Evolutionary conservation across 2,329 filamentous ascomycete species (phyloP), one percentile per base, ranked within the genome.

Genomic region (Beauveria rudraprayagi): DNA sequence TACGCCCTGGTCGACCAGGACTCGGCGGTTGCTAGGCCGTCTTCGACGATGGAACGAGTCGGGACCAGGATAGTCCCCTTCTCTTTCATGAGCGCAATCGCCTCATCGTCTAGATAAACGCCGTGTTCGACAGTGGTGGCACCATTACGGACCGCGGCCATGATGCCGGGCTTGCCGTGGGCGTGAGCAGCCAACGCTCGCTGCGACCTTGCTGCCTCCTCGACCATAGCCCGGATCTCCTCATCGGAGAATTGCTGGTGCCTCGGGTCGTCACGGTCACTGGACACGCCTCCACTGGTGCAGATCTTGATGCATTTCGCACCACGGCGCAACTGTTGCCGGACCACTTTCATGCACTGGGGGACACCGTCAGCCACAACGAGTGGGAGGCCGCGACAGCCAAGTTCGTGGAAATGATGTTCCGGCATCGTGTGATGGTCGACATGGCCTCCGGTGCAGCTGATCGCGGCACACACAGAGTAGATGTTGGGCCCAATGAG

Each of bases 91-190:
- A 75, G 64, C 19, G 72, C 68, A 34, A 76, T 68, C 30, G 72
- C 76, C 63, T 78, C 75, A 30, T 75, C 66, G 61, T 78, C 76
- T 1, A 73, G 69, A 53, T 76, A 78, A 11, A 72, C 74, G 10
- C 72, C 69, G 43, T 77, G 75, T 67, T 77, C 75, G 8, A 76
- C 69, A 0, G 73, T 73, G n/a, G 63, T 66, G 11, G 74, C 75
- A 2, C 75, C 75, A 0, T 73, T 73, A 11, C 65, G 64, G 8
- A 77, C 67, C 0, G 73, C 73, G 0, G 73, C 71, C 43, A 77
- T 11, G 54, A 77, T 77, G 2, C 75, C 75, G 1, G 70, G 70
- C 62, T 77, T 77, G 7, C 73, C 74, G 41, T 77, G 75, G 0
- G 72, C 73, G 61, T 77, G 75, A 1, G 74, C 72, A 0, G 75